Evolutionary conservation across 768 basidiomycete genomes (phyloP).

Genomic region (Pisolithus microcarpus): DNA sequence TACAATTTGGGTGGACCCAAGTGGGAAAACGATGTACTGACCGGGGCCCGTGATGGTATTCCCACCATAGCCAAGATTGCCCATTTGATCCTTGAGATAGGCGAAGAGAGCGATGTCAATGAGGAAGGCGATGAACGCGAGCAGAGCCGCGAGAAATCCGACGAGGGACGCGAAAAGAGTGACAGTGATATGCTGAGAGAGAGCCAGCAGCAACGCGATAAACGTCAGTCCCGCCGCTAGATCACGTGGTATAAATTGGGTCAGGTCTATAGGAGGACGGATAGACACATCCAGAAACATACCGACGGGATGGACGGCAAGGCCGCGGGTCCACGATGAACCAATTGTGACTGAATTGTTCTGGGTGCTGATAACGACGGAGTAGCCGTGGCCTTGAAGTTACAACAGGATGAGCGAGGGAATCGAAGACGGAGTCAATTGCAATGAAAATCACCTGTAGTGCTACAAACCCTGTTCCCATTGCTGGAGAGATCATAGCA

Average conservation of each 20-base stretch:
- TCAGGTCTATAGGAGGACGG: neutral
- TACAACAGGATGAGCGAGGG: neutral
- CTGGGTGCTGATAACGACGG: slow-evolving; percentile 33
- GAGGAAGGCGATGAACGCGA: slow-evolving; percentile 67
- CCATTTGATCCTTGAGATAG: slow-evolving; percentile 51
- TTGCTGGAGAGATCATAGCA: slow-evolving; percentile 42
- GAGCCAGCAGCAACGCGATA: slow-evolving; percentile 54
- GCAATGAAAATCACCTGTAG: slow-evolving; percentile 30
- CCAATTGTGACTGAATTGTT: slow-evolving; percentile 36
- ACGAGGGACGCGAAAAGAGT: slow-evolving; percentile 38
- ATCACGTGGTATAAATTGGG: slow-evolving; percentile 6
- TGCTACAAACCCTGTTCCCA: slow-evolving; percentile 36
- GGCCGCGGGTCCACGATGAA: slow-evolving; percentile 63
- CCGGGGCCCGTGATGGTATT: slow-evolving; percentile 59
- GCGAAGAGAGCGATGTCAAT: slow-evolving; percentile 71
- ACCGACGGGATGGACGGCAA: slow-evolving; percentile 75
- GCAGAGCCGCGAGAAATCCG: slow-evolving; percentile 60
- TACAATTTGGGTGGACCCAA: slow-evolving; percentile 2
- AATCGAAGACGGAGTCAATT: neutral
- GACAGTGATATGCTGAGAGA: slow-evolving; percentile 48
- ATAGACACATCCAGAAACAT: slow-evolving; percentile 15
- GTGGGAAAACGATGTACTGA: slow-evolving; percentile 24
- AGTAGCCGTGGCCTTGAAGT: slow-evolving; percentile 49
- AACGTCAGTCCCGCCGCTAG: slow-evolving; percentile 49
- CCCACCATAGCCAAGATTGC: slow-evolving; percentile 35